Evolutionary conservation across 257 asterid genomes (phyloP).

Genomic region (Capsicum baccatum): DNA sequence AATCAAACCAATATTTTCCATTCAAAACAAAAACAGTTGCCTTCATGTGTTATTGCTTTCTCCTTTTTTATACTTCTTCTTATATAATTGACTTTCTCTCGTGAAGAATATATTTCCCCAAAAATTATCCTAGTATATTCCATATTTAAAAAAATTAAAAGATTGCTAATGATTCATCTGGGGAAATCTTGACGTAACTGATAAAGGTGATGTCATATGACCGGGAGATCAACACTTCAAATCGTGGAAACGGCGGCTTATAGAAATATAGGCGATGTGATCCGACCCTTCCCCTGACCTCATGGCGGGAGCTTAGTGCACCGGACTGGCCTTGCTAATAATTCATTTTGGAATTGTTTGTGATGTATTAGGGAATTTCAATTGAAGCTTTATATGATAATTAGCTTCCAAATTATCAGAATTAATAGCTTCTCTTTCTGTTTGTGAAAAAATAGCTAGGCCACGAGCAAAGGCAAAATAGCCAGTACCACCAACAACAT

Average conservation of each 20-base stretch:
- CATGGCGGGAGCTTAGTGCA: no score
- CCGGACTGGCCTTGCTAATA: no score
- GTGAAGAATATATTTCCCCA: not conserved
- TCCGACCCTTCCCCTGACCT: no score
- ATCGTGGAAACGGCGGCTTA: no score
- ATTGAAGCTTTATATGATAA: conserved; percentile 63
- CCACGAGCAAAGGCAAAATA: conserved; percentile 90
- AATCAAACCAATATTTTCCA: not conserved
- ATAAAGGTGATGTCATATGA: no score
- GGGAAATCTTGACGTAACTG: no score
- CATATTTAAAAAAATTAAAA: no score
- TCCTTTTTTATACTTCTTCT: no score
- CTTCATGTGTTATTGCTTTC: not conserved
- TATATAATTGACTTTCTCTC: no score
- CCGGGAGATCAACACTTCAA: no score
- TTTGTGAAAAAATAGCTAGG: conserved; percentile 62
- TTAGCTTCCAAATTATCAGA: conserved; percentile 46
- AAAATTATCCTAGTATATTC: not conserved
- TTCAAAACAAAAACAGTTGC: not conserved
- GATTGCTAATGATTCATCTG: no score
- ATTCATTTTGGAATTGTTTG: conserved; percentile 49
- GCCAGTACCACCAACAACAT: conserved; percentile 89
- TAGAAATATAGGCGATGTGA: no score
- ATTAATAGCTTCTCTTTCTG: conserved; percentile 27
- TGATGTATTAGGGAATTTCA: conserved; percentile 60